Evolutionary conservation across 164 flowering plant genomes (phyloP).

Genomic region (Stephania cephalantha): DNA sequence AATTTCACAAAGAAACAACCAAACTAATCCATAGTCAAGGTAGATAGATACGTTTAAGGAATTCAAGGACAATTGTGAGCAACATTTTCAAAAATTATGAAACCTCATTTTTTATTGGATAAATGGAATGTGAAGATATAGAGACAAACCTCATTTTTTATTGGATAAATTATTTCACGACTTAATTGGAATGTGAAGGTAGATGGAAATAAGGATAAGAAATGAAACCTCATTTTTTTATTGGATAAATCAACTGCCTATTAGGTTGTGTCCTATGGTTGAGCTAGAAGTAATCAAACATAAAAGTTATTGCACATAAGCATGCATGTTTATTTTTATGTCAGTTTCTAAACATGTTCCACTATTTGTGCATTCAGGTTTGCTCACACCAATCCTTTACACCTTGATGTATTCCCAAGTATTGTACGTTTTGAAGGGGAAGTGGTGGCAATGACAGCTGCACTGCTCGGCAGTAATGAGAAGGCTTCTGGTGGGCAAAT

Average conservation of each 20-base stretch:
- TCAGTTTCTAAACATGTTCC: not conserved
- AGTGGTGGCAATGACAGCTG: conserved; percentile 96
- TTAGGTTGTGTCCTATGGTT: not conserved
- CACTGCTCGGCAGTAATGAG: conserved; percentile 78
- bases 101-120: too few relatives aligned
- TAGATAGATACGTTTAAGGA: too few relatives aligned
- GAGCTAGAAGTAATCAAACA: not conserved
- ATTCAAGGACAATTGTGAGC: too few relatives aligned
- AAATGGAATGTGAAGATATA: too few relatives aligned
- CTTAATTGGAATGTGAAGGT: not conserved
- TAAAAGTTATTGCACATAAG: too few relatives aligned
- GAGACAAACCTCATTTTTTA: too few relatives aligned
- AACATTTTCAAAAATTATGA: too few relatives aligned
- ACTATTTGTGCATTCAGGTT: conserved; percentile 48
- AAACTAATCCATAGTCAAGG: too few relatives aligned
- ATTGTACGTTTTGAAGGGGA: conserved; percentile 81
- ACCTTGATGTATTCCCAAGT: conserved; percentile 87
- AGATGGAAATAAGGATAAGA: not conserved
- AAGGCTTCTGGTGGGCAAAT: conserved; percentile 81
- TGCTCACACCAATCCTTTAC: conserved; percentile 97
- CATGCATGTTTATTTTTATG: not conserved
- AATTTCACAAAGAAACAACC: too few relatives aligned
- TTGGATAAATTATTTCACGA: not conserved
- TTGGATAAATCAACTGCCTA: not conserved
- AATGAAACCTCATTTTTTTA: not conserved